A percentile compares a stretch with the other conserved stretches of the same genome.
Evolutionary conservation across 2,329 filamentous ascomycete genomes (phyloP).

Genomic region (Cephalotrichum gorgonifer): DNA sequence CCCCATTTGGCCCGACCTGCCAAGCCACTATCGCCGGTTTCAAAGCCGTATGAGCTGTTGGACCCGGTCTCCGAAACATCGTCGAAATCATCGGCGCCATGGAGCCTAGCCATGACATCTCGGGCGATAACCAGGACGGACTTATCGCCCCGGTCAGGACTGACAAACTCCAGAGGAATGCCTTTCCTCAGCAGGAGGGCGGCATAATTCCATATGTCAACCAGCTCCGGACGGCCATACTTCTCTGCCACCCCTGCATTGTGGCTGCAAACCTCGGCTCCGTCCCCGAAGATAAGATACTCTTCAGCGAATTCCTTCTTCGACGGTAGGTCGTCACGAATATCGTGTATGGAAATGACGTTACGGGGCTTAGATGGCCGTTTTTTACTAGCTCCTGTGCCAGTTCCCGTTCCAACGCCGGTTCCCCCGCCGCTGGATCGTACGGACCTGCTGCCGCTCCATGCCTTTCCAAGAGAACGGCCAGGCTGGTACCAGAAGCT

Average conservation of each 20-base stretch:
- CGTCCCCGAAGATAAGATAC: constrained; percentile 77
- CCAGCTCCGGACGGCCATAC: constrained; percentile 59
- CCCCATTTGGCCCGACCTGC: constrained; percentile 59
- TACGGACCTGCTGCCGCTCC: constrained; percentile 45
- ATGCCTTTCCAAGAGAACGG: constrained; percentile 40
- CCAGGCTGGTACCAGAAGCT: constrained; percentile 45
- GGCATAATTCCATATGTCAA: constrained; percentile 75
- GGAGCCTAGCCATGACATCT: constrained; percentile 39
- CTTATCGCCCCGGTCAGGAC: constrained; percentile 40
- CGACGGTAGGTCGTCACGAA: constrained; percentile 64
- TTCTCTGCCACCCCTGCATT: constrained; percentile 71
- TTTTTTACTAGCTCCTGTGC: constrained; percentile 31
- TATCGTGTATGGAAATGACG: constrained; percentile 61
- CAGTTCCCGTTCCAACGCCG: constrained; percentile 33
- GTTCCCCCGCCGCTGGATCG: constrained; percentile 52
- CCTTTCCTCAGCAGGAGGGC: constrained; percentile 68
- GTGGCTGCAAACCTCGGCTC: constrained; percentile 69
- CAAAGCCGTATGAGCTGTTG: not conserved
- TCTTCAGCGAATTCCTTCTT: constrained; percentile 66
- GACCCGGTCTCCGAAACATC: not conserved
- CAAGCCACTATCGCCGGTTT: constrained; percentile 20
- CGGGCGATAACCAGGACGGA: constrained; percentile 61
- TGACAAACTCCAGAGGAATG: constrained; percentile 58
- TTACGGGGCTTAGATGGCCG: constrained; percentile 48
- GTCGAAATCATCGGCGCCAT: not conserved